Evolutionary conservation across 2,329 filamentous ascomycete genomes (phyloP).

Genomic region (Aspergillus jensenii): DNA sequence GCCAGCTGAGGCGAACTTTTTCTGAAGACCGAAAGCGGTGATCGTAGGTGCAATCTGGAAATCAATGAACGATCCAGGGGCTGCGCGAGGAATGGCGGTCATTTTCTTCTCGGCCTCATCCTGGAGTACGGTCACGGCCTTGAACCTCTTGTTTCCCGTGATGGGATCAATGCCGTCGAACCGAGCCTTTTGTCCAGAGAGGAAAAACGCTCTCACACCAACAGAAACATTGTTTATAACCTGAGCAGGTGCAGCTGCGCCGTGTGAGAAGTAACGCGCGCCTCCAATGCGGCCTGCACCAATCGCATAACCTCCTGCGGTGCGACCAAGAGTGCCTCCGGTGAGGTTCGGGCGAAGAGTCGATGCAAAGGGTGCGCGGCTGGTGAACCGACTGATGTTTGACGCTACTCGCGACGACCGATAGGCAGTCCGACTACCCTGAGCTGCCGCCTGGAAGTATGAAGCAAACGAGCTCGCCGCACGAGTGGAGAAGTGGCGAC

Average conservation of each 20-base stretch:
- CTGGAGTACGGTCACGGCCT: conserved; percentile 71
- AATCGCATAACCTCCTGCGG: conserved; percentile 81
- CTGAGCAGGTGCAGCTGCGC: conserved; percentile 79
- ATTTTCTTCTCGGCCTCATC: conserved; percentile 71
- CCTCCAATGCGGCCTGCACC: conserved; percentile 70
- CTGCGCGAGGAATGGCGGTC: conserved; percentile 51
- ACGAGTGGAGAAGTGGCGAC: conserved; percentile 63
- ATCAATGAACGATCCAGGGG: conserved; percentile 79
- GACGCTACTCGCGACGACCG: conserved; percentile 57
- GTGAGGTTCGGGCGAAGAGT: conserved; percentile 90
- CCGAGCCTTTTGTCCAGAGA: conserved; percentile 84
- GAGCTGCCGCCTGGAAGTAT: conserved; percentile 41
- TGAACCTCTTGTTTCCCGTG: conserved; percentile 76
- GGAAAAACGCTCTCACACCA: conserved; percentile 85
- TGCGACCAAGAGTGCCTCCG: conserved; percentile 78
- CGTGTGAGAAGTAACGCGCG: conserved; percentile 85
- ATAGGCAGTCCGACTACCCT: conserved; percentile 53
- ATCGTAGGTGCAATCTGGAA: conserved; percentile 87
- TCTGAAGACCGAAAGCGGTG: conserved; percentile 67
- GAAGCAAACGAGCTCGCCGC: conserved; percentile 51
- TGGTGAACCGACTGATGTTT: conserved; percentile 63
- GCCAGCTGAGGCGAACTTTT: conserved; percentile 24
- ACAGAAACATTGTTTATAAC: conserved; percentile 94
- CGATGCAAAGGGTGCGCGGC: conserved; percentile 80
- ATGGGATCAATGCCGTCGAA: conserved; percentile 72